Evolutionary conservation across 345 rosid genomes (phyloP).

Genomic region (Passiflora organensis): DNA sequence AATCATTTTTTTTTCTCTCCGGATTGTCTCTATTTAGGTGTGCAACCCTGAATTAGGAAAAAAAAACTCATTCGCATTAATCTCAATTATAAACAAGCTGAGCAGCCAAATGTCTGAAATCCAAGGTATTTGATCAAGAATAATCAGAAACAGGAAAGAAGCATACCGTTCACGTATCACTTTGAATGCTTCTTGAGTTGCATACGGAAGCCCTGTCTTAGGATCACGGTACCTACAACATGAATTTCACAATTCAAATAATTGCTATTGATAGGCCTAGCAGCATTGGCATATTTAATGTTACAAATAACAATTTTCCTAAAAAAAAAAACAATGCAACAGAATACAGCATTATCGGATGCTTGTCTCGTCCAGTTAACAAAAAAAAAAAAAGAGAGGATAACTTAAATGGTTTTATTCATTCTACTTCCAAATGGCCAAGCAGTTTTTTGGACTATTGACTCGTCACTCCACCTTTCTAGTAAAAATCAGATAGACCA

Average conservation of each 20-base stretch:
- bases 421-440: no score
- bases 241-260: not conserved
- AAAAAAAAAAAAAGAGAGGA: not conserved
- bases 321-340: not conserved
- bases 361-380: not conserved
- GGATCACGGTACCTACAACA: conserved; percentile 79
- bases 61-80: not conserved
- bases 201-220: conserved; percentile 81
- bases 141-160: not conserved
- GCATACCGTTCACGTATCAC: conserved; percentile 69
- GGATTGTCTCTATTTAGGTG: no score
- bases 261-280: not conserved
- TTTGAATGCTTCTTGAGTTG: conserved; percentile 82
- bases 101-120: not conserved
- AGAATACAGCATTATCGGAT: no score
- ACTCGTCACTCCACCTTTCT: no score
- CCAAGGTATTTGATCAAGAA: no score
- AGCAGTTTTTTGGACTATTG: no score
- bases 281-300: not conserved
- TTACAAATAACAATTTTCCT: not conserved
- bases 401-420: no score
- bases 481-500: no score
- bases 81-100: not conserved
- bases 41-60: no score
- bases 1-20: no score